These are phyloP conservation scores for Globisporangium viniferum DNA, from an alignment of 352 stramenopile genomes.

Conservation along the genomic window DNA sequence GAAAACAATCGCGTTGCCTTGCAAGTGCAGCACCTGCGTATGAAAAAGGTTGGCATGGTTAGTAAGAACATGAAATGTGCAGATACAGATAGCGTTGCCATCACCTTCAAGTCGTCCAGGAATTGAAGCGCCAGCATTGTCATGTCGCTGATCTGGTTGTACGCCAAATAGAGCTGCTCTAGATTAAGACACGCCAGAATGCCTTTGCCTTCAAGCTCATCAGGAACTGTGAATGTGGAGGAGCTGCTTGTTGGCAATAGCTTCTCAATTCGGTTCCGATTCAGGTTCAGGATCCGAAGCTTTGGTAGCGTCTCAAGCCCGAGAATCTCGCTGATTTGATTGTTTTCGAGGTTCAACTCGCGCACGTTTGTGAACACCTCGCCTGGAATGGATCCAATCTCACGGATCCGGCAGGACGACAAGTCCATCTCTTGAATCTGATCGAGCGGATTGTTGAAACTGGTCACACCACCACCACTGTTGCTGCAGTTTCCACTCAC, in stretches of 20 bases:
- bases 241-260: slow-evolving; percentile 28
- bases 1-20: slow-evolving; percentile 77
- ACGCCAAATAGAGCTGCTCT: slow-evolving; percentile 65
- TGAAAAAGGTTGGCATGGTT: not conserved
- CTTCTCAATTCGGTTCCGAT: slow-evolving; percentile 69
- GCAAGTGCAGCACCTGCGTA: slow-evolving; percentile 60
- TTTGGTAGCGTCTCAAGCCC: slow-evolving; percentile 61
- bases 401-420: slow-evolving; percentile 70
- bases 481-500: slow-evolving; percentile 11
- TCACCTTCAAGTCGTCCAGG: slow-evolving; percentile 62
- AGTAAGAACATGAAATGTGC: not conserved
- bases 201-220: slow-evolving; percentile 39
- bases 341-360: slow-evolving; percentile 84
- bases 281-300: slow-evolving; percentile 67
- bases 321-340: slow-evolving; percentile 73
- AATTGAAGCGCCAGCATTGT: slow-evolving; percentile 59
- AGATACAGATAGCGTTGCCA: not conserved
- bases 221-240: slow-evolving; percentile 24
- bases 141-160: slow-evolving; percentile 85
- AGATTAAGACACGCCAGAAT: slow-evolving; percentile 63
- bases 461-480: not conserved
- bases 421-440: slow-evolving; percentile 71
- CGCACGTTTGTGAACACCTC: slow-evolving; percentile 61
- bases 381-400: slow-evolving; percentile 52
- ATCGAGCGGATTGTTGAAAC: slow-evolving; percentile 32